These are phyloP conservation scores for Coemansia guatemalensis DNA, from an alignment of 192 early-diverging fungal species.

Conservation along the genomic window DNA sequence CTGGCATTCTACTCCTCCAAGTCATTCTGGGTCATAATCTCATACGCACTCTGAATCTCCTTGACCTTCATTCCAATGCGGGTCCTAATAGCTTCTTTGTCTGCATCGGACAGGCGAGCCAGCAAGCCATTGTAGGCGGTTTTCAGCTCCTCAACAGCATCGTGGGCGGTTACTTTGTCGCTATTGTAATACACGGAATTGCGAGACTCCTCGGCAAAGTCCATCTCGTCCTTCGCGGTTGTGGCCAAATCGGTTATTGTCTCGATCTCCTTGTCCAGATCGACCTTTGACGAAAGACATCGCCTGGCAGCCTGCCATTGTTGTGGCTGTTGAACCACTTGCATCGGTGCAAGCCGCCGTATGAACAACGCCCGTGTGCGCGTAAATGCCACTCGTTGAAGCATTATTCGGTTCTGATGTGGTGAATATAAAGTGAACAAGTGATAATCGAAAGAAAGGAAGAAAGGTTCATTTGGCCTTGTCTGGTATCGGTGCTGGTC, in stretches of 20 bases:
- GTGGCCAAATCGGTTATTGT: conserved; percentile 46
- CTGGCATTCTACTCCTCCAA: conserved; percentile 29
- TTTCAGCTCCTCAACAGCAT: conserved; percentile 51
- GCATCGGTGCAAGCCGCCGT: background rate
- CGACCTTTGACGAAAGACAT: background rate
- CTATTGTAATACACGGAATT: conserved; percentile 55
- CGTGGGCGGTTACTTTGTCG: conserved; percentile 44
- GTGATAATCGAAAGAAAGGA: conserved; percentile 10
- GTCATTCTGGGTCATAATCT: conserved; percentile 49
- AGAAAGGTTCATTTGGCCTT: background rate
- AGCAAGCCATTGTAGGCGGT: conserved; percentile 29
- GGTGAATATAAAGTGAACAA: background rate
- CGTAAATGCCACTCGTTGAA: conserved; percentile 12
- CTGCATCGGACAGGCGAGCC: conserved; percentile 21
- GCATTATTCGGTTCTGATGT: conserved; percentile 11
- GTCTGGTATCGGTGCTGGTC: background rate
- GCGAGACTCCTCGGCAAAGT: conserved; percentile 52
- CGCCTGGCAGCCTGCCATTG: background rate
- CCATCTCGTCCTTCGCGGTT: conserved; percentile 53
- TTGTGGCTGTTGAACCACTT: background rate
- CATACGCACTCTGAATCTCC: conserved; percentile 51
- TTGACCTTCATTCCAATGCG: conserved; percentile 53
- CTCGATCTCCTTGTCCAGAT: conserved; percentile 51
- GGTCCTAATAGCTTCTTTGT: conserved; percentile 21
- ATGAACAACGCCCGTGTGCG: conserved; percentile 30